phyloP scores from a whole-genome alignment of 129 eudicot species.

The Oenanthe sinensis region DNA sequence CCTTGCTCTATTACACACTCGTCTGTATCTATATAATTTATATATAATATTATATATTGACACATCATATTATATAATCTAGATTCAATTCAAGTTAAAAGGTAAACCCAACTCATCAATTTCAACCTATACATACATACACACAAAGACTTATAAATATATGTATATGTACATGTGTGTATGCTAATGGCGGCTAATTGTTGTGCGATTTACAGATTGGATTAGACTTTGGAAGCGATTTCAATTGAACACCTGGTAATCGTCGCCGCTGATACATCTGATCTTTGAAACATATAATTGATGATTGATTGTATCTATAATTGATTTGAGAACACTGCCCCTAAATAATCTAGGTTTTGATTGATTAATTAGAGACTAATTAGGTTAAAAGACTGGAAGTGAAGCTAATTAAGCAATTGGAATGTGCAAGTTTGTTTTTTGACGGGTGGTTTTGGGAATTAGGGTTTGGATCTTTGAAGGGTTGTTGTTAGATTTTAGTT shows the following conservation, averaged over 20 bases:
- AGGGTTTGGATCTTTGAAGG: slow-evolving; percentile 10
- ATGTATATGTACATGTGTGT: background rate
- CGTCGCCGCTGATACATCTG: background rate
- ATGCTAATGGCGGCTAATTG: background rate
- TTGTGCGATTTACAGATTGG: slow-evolving; percentile 2
- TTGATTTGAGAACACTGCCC: background rate
- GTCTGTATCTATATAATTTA: background rate
- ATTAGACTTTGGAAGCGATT: background rate
- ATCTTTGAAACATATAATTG: background rate
- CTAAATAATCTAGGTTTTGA: background rate
- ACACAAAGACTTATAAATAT: no score
- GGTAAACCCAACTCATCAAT: slow-evolving; percentile 1
- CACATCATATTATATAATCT: slow-evolving; percentile 1
- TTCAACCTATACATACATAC: background rate
- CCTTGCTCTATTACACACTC: slow-evolving; percentile 17
- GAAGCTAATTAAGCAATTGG: background rate
- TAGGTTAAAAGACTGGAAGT: background rate
- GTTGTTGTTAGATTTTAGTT: background rate
- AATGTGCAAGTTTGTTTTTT: background rate
- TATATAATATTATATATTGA: background rate
- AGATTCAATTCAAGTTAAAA: slow-evolving; percentile 4
- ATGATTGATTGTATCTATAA: background rate
- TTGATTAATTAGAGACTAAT: background rate
- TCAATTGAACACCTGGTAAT: slow-evolving; percentile 3
- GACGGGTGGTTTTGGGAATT: background rate